These are phyloP conservation scores for Nissolia schottii DNA, from an alignment of 306 rosid species.

Conservation along the genomic window DNA sequence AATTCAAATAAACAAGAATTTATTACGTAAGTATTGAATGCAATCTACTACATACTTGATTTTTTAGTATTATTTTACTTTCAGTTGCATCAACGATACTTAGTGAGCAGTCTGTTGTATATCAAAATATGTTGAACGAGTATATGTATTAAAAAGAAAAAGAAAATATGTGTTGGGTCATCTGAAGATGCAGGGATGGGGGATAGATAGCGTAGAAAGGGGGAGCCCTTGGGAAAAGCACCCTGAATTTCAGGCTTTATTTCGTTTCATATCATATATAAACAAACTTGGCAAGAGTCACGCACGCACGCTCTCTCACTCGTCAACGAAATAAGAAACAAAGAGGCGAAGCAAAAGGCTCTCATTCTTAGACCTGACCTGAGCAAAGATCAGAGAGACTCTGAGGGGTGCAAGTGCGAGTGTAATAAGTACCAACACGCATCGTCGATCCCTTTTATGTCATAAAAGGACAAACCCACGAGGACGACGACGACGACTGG, in stretches of 20 bases:
- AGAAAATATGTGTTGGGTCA: too few relatives aligned
- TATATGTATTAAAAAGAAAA: too few relatives aligned
- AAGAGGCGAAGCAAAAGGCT: neutral
- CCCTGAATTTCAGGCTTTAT: slow-evolving; percentile 38
- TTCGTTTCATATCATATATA: too few relatives aligned
- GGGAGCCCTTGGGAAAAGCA: neutral
- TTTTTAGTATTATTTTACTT: too few relatives aligned
- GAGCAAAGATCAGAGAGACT: neutral
- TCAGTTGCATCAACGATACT: too few relatives aligned
- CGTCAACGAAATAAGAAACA: neutral
- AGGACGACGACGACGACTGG: slow-evolving; percentile 41
- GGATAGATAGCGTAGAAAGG: neutral
- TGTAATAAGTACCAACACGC: neutral
- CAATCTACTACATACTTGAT: too few relatives aligned
- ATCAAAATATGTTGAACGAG: too few relatives aligned
- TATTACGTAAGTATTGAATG: too few relatives aligned
- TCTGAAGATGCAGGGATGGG: neutral
- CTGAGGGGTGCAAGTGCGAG: neutral
- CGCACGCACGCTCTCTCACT: neutral
- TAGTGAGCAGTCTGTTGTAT: too few relatives aligned
- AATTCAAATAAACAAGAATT: too few relatives aligned
- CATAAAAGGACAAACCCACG: slow-evolving; percentile 54
- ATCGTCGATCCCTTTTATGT: slow-evolving; percentile 23
- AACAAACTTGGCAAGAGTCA: neutral
- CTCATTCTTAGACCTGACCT: slow-evolving; percentile 22